phyloP scores from a whole-genome alignment of 441 rosid species.

The Eutrema salsugineum region DNA sequence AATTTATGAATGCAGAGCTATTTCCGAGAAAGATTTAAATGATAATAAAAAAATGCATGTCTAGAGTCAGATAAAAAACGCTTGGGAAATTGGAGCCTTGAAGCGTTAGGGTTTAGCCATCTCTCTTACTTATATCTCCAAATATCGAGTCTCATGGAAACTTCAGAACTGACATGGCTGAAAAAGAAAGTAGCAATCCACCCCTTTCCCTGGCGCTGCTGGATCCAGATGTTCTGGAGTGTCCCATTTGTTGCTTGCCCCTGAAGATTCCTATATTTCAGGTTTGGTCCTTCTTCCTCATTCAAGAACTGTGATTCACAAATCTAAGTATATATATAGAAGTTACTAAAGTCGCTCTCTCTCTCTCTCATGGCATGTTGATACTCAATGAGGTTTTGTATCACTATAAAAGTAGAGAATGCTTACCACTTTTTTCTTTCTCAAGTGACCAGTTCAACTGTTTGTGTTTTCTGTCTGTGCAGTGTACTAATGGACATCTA shows the following conservation, averaged over 20 bases:
- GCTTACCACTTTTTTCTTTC: too few species aligned
- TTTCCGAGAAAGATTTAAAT: too few species aligned
- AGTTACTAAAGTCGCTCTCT: too few species aligned
- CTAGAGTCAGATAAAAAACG: too few species aligned
- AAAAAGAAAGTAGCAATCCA: not conserved
- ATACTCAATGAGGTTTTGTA: too few species aligned
- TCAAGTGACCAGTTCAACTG: too few species aligned
- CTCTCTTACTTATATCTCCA: not conserved
- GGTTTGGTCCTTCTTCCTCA: slow-evolving; percentile 26
- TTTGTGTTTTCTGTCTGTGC: not conserved
- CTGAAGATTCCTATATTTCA: slow-evolving; percentile 44
- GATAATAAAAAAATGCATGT: too few species aligned
- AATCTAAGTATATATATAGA: too few species aligned
- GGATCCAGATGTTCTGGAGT: slow-evolving; percentile 49
- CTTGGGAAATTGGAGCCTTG: not conserved
- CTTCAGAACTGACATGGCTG: not conserved
- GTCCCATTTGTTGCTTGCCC: slow-evolving; percentile 42
- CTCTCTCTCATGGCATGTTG: too few species aligned
- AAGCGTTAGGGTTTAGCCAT: not conserved
- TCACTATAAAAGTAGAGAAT: too few species aligned
- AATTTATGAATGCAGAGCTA: too few species aligned
- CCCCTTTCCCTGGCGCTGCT: slow-evolving; percentile 27
- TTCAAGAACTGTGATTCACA: not conserved
- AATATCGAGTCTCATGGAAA: not conserved
- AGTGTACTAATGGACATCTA: slow-evolving; percentile 63